phyloP scores from a whole-genome alignment of 495 filamentous ascomycete genomes.

The Elasticomyces elasticus region DNA sequence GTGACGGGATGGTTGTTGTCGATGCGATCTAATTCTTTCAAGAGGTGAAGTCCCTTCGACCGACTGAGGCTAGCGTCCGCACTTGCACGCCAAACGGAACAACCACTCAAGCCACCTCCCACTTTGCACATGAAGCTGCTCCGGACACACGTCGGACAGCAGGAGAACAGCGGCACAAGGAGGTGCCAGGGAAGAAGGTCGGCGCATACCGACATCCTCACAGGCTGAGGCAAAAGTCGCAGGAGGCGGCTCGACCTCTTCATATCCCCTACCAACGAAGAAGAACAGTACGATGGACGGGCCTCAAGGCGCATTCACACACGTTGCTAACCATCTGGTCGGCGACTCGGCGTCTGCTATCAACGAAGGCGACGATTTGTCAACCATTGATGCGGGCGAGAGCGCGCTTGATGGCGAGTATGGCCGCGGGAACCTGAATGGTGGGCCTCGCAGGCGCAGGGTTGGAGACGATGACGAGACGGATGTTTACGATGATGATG shows the following conservation, averaged over 20 bases:
- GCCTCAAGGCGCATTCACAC: constrained; percentile 79
- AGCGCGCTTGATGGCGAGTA: constrained; percentile 58
- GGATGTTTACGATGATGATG: constrained; percentile 78
- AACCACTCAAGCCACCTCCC: not conserved
- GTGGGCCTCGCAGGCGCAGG: constrained; percentile 58
- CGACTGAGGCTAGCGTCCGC: not conserved
- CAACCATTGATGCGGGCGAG: constrained; percentile 45
- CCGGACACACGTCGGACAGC: not conserved
- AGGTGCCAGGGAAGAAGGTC: no score
- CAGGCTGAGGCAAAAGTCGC: not conserved
- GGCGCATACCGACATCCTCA: not conserved
- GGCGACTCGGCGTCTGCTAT: constrained; percentile 64
- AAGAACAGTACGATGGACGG: constrained; percentile 37
- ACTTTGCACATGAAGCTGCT: not conserved
- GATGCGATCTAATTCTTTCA: no score
- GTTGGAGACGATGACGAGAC: constrained; percentile 76
- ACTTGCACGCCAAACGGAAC: not conserved
- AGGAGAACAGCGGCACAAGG: not conserved
- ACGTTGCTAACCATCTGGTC: constrained; percentile 72
- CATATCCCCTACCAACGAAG: constrained; percentile 8
- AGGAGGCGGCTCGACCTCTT: constrained; percentile 1
- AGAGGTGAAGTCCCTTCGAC: no score
- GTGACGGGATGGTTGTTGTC: no score
- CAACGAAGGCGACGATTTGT: constrained; percentile 57
- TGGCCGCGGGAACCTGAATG: constrained; percentile 47